Conservation (phyloP, 176 grass and related monocot species). For the Eremochloa ophiuroides region DNA sequence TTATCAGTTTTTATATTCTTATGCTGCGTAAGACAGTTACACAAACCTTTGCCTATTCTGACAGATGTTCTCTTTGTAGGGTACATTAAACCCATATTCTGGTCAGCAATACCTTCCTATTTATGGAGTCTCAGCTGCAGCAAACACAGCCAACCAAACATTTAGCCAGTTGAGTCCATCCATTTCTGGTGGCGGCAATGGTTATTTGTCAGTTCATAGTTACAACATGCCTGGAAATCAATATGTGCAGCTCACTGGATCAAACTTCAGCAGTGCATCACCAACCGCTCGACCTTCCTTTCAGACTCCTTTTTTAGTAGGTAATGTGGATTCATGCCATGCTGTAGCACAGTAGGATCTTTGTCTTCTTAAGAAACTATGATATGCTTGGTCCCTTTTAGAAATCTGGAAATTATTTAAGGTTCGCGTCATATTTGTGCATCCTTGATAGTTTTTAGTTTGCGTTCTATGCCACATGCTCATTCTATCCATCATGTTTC, state of each 20-base stretch:
- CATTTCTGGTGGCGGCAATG: slow-evolving; percentile 44
- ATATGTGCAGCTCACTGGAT: slow-evolving; percentile 63
- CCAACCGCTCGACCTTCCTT: slow-evolving; percentile 53
- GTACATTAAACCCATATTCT: slow-evolving; percentile 63
- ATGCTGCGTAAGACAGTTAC: background rate
- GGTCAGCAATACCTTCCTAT: slow-evolving; percentile 78
- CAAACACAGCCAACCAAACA: slow-evolving; percentile 57
- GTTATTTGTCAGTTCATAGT: slow-evolving; percentile 56
- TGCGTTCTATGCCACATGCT: background rate
- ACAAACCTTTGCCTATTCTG: slow-evolving; percentile 5
- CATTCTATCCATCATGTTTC: background rate
- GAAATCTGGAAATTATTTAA: background rate
- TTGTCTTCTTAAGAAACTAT: background rate
- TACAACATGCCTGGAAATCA: slow-evolving; percentile 70
- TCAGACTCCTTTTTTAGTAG: slow-evolving; percentile 77
- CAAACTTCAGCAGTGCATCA: slow-evolving; percentile 53
- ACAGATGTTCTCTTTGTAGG: slow-evolving; percentile 43
- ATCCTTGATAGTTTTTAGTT: background rate
- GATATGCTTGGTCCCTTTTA: background rate
- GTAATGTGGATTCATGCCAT: slow-evolving; percentile 26
- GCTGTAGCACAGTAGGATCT: background rate
- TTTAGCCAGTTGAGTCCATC: slow-evolving; percentile 67
- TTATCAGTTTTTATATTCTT: slow-evolving; percentile 8
- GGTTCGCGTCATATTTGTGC: background rate
- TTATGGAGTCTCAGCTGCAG: slow-evolving; percentile 61